Percentiles rank a stretch among this genome's conserved stretches.
These are phyloP conservation scores for Acanthamoeba sp. DNA, from an alignment of 208 protist species.

Conservation along the genomic window DNA sequence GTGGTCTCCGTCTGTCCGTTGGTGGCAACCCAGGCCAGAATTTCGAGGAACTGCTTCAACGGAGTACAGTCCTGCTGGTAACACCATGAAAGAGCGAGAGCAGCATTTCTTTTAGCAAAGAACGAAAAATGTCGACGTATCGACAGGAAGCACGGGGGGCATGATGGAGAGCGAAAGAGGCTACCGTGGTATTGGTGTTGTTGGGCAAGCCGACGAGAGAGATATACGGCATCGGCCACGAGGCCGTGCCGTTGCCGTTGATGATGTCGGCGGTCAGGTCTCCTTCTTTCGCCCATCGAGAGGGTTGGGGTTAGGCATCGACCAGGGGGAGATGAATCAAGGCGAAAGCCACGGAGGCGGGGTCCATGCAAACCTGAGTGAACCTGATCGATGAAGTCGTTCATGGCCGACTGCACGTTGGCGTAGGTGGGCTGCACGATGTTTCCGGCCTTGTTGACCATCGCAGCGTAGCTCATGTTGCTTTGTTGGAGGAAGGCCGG, in stretches of 20 bases:
- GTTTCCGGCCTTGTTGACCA: conserved; percentile 42
- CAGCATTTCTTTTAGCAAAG: not conserved
- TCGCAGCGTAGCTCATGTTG: conserved; percentile 39
- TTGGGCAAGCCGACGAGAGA: conserved; percentile 22
- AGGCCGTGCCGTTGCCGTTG: conserved; percentile 3
- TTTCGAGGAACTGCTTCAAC: not conserved
- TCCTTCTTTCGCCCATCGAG: not conserved
- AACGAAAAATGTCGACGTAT: no score
- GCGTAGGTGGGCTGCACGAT: not conserved
- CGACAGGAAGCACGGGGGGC: no score
- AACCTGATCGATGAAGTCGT: not conserved
- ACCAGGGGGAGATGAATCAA: no score
- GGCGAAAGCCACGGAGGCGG: no score
- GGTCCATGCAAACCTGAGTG: not conserved
- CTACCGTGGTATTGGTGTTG: conserved; percentile 39
- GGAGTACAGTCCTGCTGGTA: conserved; percentile 44
- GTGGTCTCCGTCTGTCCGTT: conserved; percentile 21
- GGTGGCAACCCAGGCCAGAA: not conserved
- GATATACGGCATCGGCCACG: conserved; percentile 52
- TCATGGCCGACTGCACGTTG: conserved; percentile 57
- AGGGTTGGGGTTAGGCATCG: not conserved
- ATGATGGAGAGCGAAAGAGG: not conserved
- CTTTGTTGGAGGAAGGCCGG: not conserved
- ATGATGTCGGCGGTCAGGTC: conserved; percentile 21
- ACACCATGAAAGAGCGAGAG: not conserved